Evolutionary conservation across 345 rosid species (phyloP).

Genomic region (Rhodamnia argentea): DNA sequence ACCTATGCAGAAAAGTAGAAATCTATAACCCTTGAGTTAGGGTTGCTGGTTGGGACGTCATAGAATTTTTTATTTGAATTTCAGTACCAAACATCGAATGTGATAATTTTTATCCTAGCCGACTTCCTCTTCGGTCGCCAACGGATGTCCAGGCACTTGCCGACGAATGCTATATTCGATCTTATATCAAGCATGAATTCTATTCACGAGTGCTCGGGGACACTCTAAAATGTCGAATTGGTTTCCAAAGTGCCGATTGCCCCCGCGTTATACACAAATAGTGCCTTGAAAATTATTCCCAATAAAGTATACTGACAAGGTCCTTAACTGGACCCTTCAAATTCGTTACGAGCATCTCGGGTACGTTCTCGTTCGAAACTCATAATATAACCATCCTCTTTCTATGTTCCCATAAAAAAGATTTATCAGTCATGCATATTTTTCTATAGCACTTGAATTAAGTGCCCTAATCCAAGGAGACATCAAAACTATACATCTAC

Average conservation of each 20-base stretch:
- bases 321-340: neutral
- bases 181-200: neutral
- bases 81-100: neutral
- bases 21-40: neutral
- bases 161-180: neutral
- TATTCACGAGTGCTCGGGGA: neutral
- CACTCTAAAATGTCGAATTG: neutral
- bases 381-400: neutral
- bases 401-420: neutral
- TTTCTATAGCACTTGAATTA: neutral
- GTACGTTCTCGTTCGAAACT: neutral
- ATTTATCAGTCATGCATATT: neutral
- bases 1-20: neutral
- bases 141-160: neutral
- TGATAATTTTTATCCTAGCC: neutral
- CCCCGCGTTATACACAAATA: neutral
- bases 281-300: neutral
- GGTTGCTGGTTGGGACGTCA: neutral
- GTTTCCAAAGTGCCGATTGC: neutral
- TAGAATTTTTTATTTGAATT: neutral
- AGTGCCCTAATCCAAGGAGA: neutral
- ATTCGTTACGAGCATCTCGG: neutral
- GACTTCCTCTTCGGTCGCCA: neutral
- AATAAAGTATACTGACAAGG: neutral
- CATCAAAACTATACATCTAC: neutral